Percentiles rank a stretch among this genome's conserved stretches.
phyloP scores from a whole-genome alignment of 768 basidiomycete genomes.

The Tulasnella sp. region DNA sequence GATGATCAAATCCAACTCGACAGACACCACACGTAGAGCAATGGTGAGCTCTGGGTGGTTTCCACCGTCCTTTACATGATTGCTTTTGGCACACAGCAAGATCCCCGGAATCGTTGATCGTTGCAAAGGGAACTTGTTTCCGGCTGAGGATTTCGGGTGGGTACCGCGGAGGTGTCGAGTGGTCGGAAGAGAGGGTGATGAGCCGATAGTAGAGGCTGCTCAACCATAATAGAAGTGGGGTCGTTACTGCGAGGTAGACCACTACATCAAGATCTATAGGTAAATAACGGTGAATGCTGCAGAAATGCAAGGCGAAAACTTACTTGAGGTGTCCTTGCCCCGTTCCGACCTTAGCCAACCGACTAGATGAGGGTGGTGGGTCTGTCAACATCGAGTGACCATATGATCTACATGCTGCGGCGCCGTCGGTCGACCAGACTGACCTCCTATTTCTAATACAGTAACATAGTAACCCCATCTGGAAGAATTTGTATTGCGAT shows the following conservation, averaged over 20 bases:
- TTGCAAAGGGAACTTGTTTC: neutral
- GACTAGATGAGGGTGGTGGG: neutral
- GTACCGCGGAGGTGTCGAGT: neutral
- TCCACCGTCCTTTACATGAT: conserved; percentile 16
- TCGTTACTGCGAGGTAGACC: neutral
- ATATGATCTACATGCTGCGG: neutral
- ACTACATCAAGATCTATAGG: neutral
- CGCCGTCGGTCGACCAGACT: neutral
- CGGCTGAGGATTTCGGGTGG: neutral
- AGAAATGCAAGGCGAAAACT: neutral
- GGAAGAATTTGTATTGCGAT: neutral
- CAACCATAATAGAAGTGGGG: neutral
- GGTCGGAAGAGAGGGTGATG: neutral
- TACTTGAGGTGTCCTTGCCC: neutral
- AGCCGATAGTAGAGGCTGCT: neutral
- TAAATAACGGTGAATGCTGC: no score
- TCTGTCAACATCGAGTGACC: neutral
- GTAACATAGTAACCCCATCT: neutral
- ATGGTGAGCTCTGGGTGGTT: conserved; percentile 14
- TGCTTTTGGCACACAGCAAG: conserved; percentile 5
- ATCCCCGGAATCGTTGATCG: neutral
- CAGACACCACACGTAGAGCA: conserved; percentile 8
- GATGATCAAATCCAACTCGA: conserved; percentile 16
- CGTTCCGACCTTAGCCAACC: neutral
- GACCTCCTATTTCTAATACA: neutral